Evolutionary conservation across 2,329 filamentous ascomycete genomes (phyloP), one percentile per base, ranked within the genome.

Genomic region (Exophiala bonariae): DNA sequence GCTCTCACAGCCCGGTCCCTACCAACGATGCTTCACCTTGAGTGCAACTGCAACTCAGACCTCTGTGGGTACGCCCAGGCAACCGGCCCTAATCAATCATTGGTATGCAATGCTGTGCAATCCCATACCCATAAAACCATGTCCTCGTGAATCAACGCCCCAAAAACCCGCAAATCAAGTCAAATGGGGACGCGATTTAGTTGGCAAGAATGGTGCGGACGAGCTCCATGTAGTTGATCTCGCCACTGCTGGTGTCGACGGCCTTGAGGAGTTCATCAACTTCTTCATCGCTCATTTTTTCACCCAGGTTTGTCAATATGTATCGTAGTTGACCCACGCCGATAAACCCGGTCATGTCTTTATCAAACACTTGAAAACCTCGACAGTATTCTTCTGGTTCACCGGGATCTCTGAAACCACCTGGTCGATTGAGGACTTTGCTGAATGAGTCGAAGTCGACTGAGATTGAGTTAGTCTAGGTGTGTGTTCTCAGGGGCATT

Each of bases 281-380:
- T 78, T 99, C 93, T 56, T 97, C 93, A 63, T 99, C 92, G 53
- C 87, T 89, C 90, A 99, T 96, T 80, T 97, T 97, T 85, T 99
- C 93, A 63, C 93, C 93, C 62, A 99, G 75, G 69, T 97, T 97
- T 47, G 93, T 99, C 64, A 99, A 75, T 68, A 99, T 82, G 75
- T 99, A 99, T 74, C 95, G 88, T 70, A 99, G 81, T 75, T 99
- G 93, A 49, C 93, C 93, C 57, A 97, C 92, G 47, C 92, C 93
- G 67, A 99, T 97, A 72, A 91, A 96, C 42, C 93, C 93, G 51
- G 90, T 96, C 83, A 96, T 87, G 69, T 99, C 93, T 75, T 99
- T 99, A 75, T 99, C 93, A 63, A 99, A 99, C 44, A 99, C 93
- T 72, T 99, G 93, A 78, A 99, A 99, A 46, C 93, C 93, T 54